These are phyloP conservation scores for Panus rudis DNA, from an alignment of 768 basidiomycete genomes.

Conservation along the genomic window DNA sequence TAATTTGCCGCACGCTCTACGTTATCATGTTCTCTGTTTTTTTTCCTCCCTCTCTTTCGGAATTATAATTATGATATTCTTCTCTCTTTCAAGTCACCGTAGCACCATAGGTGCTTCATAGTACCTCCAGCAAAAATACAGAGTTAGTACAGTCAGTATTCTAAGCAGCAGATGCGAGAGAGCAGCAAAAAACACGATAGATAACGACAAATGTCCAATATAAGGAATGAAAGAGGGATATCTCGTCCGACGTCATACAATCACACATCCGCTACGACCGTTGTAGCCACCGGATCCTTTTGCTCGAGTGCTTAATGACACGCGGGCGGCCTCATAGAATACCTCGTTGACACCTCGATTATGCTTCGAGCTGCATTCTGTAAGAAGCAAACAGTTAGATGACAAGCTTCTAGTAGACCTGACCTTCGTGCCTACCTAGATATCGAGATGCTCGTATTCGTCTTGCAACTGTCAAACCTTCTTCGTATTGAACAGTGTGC, in stretches of 20 bases:
- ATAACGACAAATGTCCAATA: neutral
- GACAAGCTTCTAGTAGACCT: neutral
- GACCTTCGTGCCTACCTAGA: slow-evolving; percentile 53
- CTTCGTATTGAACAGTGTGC: slow-evolving; percentile 84
- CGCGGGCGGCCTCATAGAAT: slow-evolving; percentile 85
- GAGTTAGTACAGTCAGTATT: neutral
- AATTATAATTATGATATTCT: neutral
- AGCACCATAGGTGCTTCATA: too few species aligned
- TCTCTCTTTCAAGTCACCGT: neutral
- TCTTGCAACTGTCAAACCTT: slow-evolving; percentile 80
- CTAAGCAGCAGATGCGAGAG: neutral
- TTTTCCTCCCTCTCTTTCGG: too few species aligned
- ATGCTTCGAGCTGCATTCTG: slow-evolving; percentile 97
- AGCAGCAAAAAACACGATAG: neutral
- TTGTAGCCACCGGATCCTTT: slow-evolving; percentile 46
- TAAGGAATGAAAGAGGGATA: neutral
- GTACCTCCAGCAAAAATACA: slow-evolving; percentile 1
- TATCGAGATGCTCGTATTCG: slow-evolving; percentile 92
- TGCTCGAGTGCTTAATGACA: slow-evolving; percentile 69
- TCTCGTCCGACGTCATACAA: slow-evolving; percentile 41
- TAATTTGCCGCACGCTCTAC: too few species aligned
- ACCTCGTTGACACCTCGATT: slow-evolving; percentile 93
- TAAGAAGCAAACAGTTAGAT: neutral
- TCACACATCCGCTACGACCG: slow-evolving; percentile 38
- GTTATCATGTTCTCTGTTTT: too few species aligned